These are phyloP conservation scores for Chytridiales sp. DNA, from an alignment of 371 early-diverging fungal species.

Conservation along the genomic window DNA sequence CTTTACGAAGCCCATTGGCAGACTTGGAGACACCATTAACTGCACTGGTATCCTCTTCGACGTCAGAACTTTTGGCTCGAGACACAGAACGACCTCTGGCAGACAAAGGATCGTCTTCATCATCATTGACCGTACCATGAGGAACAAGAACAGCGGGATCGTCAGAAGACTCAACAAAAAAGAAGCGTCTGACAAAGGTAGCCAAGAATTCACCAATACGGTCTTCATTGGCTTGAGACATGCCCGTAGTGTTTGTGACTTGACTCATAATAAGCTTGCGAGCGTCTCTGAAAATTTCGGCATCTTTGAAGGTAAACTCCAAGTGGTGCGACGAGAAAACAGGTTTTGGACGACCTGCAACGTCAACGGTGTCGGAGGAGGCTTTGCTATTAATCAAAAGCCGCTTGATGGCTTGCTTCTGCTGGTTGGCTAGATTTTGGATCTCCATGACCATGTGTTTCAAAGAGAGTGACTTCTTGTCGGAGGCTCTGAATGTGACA, in stretches of 20 bases:
- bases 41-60: slow-evolving; percentile 18
- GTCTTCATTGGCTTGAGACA: slow-evolving; percentile 54
- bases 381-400: slow-evolving; percentile 13
- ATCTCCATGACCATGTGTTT: slow-evolving; percentile 83
- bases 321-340: slow-evolving; percentile 59
- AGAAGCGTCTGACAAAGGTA: slow-evolving; percentile 71
- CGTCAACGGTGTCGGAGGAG: slow-evolving; percentile 27
- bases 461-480: slow-evolving; percentile 75
- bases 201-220: slow-evolving; percentile 73
- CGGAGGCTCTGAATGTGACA: slow-evolving; percentile 79
- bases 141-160: slow-evolving; percentile 19
- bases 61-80: too few species aligned
- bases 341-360: too few species aligned
- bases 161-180: slow-evolving; percentile 50
- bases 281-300: slow-evolving; percentile 63
- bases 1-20: slow-evolving; percentile 9
- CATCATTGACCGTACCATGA: too few species aligned
- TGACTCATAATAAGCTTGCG: slow-evolving; percentile 48
- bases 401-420: slow-evolving; percentile 45
- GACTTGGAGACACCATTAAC: slow-evolving; percentile 6
- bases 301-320: slow-evolving; percentile 61
- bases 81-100: slow-evolving; percentile 24
- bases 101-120: slow-evolving; percentile 38
- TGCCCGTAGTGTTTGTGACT: slow-evolving; percentile 11
- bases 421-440: slow-evolving; percentile 68